Evolutionary conservation across 495 filamentous ascomycete genomes (phyloP).

Genomic region (Tuber aestivum): DNA sequence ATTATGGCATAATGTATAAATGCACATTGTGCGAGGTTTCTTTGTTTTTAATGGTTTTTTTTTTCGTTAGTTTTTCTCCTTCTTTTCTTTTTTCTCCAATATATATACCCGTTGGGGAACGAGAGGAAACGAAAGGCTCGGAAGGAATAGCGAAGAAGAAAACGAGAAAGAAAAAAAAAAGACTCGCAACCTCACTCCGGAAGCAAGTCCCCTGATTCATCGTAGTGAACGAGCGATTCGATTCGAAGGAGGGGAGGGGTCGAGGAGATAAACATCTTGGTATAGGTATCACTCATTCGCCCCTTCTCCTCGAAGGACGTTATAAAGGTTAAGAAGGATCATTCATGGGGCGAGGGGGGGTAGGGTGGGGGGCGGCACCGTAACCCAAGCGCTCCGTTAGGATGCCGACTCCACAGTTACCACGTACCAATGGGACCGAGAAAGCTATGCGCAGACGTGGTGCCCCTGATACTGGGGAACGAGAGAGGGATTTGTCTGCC

Average conservation of each 20-base stretch:
- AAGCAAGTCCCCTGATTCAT: neutral
- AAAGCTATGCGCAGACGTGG: neutral
- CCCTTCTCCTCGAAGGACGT: neutral
- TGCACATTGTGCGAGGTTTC: neutral
- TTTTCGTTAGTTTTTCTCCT: neutral
- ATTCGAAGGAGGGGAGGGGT: neutral
- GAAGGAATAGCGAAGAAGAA: slow-evolving; percentile 1
- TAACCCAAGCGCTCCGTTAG: neutral
- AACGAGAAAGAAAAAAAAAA: neutral
- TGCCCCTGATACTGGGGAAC: neutral
- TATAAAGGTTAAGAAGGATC: neutral
- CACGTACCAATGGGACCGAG: neutral
- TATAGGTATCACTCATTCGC: neutral
- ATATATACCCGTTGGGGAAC: neutral
- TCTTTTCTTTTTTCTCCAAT: neutral
- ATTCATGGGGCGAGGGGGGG: too few relatives aligned
- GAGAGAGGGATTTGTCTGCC: neutral
- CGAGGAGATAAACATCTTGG: neutral
- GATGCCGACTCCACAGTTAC: neutral
- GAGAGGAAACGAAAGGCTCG: neutral
- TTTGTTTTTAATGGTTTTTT: neutral
- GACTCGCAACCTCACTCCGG: neutral
- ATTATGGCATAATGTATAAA: neutral
- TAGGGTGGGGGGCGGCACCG: neutral
- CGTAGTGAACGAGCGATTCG: neutral